Evolutionary conservation across 768 basidiomycete genomes (phyloP).

Genomic region (Polyporus arcularius): DNA sequence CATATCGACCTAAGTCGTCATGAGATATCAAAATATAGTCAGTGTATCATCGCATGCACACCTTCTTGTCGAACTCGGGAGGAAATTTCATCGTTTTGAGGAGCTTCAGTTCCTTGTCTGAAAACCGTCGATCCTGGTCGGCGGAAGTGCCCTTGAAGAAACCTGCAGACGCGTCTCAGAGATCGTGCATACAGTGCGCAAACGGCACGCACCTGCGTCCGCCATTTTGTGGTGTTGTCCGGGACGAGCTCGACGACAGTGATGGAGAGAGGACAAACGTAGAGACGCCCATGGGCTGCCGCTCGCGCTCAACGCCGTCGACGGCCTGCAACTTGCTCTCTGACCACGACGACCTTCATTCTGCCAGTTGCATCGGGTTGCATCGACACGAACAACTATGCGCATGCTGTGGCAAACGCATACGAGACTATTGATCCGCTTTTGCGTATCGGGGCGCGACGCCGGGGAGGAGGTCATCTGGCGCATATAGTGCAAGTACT

Average conservation of each 20-base stretch:
- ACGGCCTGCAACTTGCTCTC: neutral
- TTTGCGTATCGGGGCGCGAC: too few species aligned
- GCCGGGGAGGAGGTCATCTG: too few species aligned
- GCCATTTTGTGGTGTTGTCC: conserved; percentile 24
- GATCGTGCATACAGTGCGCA: neutral
- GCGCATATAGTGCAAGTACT: too few species aligned
- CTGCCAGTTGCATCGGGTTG: too few species aligned
- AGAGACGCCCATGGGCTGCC: neutral
- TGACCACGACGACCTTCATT: too few species aligned
- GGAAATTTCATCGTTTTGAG: conserved; percentile 92
- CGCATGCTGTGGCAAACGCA: too few species aligned
- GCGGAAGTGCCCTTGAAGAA: conserved; percentile 92
- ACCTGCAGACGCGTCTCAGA: conserved; percentile 35
- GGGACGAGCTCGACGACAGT: neutral
- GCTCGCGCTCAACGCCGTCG: neutral
- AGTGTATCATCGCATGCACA: conserved; percentile 22
- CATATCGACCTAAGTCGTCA: conserved; percentile 74
- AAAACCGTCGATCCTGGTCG: conserved; percentile 90
- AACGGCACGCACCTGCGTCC: conserved; percentile 29
- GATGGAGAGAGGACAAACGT: neutral
- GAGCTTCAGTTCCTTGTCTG: conserved; percentile 91
- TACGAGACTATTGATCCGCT: too few species aligned
- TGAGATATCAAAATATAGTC: neutral
- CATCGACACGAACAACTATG: too few species aligned
- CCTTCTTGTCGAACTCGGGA: conserved; percentile 85